Evolutionary conservation across 352 stramenopile genomes (phyloP).

Genomic region (Saprolegnia diclina): DNA sequence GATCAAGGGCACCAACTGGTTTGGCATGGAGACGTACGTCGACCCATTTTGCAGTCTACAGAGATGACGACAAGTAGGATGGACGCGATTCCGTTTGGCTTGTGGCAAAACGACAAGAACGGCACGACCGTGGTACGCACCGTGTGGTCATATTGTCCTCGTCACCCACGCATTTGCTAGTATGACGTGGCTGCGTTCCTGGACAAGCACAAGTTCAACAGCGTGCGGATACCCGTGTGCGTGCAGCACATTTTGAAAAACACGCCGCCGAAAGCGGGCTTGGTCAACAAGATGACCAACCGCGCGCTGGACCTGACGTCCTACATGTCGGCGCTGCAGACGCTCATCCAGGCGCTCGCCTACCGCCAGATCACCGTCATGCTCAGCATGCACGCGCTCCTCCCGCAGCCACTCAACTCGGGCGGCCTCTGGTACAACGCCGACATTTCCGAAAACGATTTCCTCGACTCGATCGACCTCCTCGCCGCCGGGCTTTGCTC

Average conservation of each 20-base stretch:
- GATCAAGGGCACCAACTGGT: conserved; percentile 31
- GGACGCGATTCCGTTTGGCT: conserved; percentile 28
- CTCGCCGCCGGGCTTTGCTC: conserved; percentile 57
- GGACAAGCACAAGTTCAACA: conserved; percentile 79
- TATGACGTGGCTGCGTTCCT: conserved; percentile 75
- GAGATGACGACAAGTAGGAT: not conserved
- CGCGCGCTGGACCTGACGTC: conserved; percentile 61
- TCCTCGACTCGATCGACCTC: conserved; percentile 48
- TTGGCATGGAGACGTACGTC: conserved; percentile 31
- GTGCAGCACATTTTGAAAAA: conserved; percentile 67
- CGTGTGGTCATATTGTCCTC: not conserved
- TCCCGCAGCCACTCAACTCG: conserved; percentile 40
- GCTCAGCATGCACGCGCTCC: conserved; percentile 64
- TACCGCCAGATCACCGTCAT: conserved; percentile 71
- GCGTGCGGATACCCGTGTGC: conserved; percentile 57
- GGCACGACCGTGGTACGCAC: conserved; percentile 27
- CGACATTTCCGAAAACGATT: conserved; percentile 44
- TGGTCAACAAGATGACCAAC: conserved; percentile 70
- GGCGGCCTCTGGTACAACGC: conserved; percentile 63
- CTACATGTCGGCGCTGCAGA: conserved; percentile 68
- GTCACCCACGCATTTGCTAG: too few relatives aligned
- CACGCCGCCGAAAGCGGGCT: conserved; percentile 42
- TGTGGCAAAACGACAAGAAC: conserved; percentile 31
- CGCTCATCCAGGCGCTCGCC: conserved; percentile 55
- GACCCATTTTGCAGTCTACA: not conserved